These are phyloP conservation scores for Fusarium tanahbumbuense DNA, from an alignment of 2,329 filamentous ascomycete species.

Conservation along the genomic window DNA sequence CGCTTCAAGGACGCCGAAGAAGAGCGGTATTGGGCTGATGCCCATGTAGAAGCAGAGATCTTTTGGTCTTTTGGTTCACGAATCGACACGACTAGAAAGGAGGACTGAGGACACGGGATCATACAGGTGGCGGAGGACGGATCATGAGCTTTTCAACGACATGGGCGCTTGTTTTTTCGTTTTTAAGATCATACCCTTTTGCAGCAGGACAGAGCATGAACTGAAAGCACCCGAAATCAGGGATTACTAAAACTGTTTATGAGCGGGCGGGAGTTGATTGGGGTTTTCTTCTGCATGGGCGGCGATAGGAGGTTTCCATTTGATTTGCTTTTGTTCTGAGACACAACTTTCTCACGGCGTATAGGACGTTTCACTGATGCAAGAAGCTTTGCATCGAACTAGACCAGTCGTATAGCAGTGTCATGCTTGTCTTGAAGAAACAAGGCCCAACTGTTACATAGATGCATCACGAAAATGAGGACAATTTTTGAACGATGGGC, in stretches of 20 bases:
- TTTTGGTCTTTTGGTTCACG: conserved; percentile 3
- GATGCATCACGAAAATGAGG: conserved; percentile 24
- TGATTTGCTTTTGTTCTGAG: conserved; percentile 16
- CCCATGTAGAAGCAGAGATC: conserved; percentile 45
- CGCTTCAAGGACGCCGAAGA: conserved; percentile 48
- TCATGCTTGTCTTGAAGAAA: not conserved
- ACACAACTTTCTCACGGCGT: conserved; percentile 22
- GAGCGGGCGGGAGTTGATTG: conserved; percentile 32
- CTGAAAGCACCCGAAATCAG: conserved; percentile 14
- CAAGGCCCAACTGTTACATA: conserved; percentile 9
- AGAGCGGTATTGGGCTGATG: conserved; percentile 50
- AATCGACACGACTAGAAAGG: conserved; percentile 8
- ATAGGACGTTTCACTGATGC: conserved; percentile 7
- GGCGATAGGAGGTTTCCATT: conserved; percentile 26
- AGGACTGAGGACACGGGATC: conserved; percentile 1
- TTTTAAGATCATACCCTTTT: conserved; percentile 29
- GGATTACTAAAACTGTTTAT: conserved; percentile 10
- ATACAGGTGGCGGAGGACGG: conserved; percentile 14
- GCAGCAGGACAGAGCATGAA: conserved; percentile 17
- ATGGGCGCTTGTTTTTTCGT: conserved; percentile 16
- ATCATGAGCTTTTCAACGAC: conserved; percentile 35
- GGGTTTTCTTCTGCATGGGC: conserved; percentile 36
- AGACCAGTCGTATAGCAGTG: conserved; percentile 2
- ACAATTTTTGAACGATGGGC: conserved; percentile 3
- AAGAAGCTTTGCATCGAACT: conserved; percentile 22